Conservation (phyloP, 768 basidiomycete genomes). For the Cubamyces lactineus region DNA sequence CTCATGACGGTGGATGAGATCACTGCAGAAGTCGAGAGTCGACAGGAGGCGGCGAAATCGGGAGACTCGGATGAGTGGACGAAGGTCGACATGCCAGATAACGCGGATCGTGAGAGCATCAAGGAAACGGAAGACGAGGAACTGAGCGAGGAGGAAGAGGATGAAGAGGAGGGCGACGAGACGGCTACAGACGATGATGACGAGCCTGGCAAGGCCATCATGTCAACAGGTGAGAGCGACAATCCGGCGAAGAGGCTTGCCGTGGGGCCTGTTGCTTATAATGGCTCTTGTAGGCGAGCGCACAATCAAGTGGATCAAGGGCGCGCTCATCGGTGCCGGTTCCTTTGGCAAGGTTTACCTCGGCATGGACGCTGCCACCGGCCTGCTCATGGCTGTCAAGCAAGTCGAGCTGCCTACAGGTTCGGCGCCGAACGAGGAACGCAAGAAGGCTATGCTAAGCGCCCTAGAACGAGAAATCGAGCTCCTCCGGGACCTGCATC, state of each 20-base stretch:
- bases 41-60: constrained; percentile 50
- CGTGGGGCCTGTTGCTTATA: background rate
- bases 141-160: constrained; percentile 52
- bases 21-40: constrained; percentile 90
- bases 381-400: constrained; percentile 95
- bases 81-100: constrained; percentile 61
- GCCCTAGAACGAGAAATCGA: constrained; percentile 94
- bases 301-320: constrained; percentile 93
- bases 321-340: constrained; percentile 91
- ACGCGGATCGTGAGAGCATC: constrained; percentile 38
- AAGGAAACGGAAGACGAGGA: constrained; percentile 45
- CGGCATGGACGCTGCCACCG: constrained; percentile 90
- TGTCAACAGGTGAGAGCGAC: constrained; percentile 54
- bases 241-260: background rate
- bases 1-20: constrained; percentile 97
- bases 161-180: constrained; percentile 47
- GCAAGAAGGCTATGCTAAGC: constrained; percentile 91
- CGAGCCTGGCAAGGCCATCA: constrained; percentile 55
- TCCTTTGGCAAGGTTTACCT: constrained; percentile 96
- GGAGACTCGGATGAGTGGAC: constrained; percentile 69
- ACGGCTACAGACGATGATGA: constrained; percentile 46
- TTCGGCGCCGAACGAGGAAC: constrained; percentile 83
- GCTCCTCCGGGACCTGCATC: constrained; percentile 88
- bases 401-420: constrained; percentile 92
- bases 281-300: constrained; percentile 45